A percentile compares a stretch with the other conserved stretches of the same genome.
Evolutionary conservation across 2,329 filamentous ascomycete species (phyloP).

Genomic region (Colletotrichum brevisporum): DNA sequence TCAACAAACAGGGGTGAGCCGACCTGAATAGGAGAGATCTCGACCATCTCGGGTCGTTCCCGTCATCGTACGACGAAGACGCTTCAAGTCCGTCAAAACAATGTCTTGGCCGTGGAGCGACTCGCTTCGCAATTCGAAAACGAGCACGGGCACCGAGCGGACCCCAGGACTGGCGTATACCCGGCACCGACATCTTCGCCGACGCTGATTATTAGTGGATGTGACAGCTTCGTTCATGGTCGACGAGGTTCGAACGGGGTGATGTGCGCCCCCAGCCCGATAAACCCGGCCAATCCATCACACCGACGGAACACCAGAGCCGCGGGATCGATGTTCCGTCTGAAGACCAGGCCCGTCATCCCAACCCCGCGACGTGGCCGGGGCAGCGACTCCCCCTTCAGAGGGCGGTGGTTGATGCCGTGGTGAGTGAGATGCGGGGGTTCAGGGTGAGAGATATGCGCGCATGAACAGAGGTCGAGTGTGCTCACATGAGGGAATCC

Average conservation of each 20-base stretch:
- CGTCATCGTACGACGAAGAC: background rate
- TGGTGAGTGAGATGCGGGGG: background rate
- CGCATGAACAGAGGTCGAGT: constrained; percentile 21
- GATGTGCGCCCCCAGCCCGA: background rate
- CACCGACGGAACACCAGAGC: constrained; percentile 19
- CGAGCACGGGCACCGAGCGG: background rate
- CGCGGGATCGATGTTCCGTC: constrained; percentile 20
- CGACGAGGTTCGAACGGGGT: background rate
- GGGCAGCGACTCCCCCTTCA: constrained; percentile 3
- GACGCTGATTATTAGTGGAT: constrained; percentile 5
- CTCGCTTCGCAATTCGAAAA: constrained; percentile 10
- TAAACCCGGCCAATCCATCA: constrained; percentile 16
- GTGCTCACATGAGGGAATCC: background rate
- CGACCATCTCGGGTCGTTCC: background rate
- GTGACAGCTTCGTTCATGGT: constrained; percentile 13
- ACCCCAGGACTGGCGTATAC: constrained; percentile 6
- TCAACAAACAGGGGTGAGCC: no score
- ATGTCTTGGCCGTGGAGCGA: background rate
- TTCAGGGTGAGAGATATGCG: background rate
- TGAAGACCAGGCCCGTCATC: constrained; percentile 34
- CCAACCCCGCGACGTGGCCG: constrained; percentile 21
- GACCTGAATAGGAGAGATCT: background rate
- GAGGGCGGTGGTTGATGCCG: background rate
- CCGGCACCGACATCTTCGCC: background rate
- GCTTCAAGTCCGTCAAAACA: constrained; percentile 1